Conservation (phyloP, 192 early-diverging fungal species). For the Mortierella alpina region DNA sequence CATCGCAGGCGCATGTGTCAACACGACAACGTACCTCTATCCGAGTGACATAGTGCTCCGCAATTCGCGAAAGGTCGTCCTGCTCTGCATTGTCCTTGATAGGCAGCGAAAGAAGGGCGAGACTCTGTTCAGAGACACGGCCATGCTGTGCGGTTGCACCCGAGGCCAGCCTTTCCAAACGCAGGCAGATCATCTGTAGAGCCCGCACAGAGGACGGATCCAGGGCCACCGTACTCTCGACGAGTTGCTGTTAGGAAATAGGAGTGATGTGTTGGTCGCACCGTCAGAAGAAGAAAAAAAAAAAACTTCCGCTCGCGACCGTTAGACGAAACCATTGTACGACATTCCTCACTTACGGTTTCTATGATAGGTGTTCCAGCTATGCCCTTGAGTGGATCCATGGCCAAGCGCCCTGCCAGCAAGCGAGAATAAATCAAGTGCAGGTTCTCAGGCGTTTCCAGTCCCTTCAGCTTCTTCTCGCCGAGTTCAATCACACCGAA, state of each 20-base stretch:
- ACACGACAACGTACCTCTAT: constrained; percentile 60
- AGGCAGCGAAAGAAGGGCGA: constrained; percentile 42
- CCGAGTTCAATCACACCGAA: constrained; percentile 80
- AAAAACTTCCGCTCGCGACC: neutral
- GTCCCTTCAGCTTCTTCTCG: constrained; percentile 86
- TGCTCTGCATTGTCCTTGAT: constrained; percentile 61
- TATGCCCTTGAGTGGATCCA: constrained; percentile 27
- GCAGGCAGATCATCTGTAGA: constrained; percentile 65
- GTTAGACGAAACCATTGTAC: too few relatives aligned
- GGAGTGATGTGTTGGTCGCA: neutral
- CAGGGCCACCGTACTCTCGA: constrained; percentile 35
- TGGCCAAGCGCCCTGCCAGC: constrained; percentile 13
- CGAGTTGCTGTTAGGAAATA: constrained; percentile 17
- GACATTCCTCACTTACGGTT: constrained; percentile 23
- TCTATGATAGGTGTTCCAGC: constrained; percentile 8
- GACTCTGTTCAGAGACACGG: constrained; percentile 46
- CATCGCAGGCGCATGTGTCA: too few relatives aligned
- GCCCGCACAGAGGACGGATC: constrained; percentile 61
- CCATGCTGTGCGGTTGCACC: constrained; percentile 40
- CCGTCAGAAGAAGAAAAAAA: constrained; percentile 2
- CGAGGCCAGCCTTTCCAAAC: constrained; percentile 67
- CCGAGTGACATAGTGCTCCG: constrained; percentile 66
- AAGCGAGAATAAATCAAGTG: constrained; percentile 63
- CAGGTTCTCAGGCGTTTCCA: constrained; percentile 89
- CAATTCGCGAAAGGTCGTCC: constrained; percentile 62